Evolutionary conservation across 495 filamentous ascomycete genomes (phyloP).

Genomic region (Xylaria intraflava): DNA sequence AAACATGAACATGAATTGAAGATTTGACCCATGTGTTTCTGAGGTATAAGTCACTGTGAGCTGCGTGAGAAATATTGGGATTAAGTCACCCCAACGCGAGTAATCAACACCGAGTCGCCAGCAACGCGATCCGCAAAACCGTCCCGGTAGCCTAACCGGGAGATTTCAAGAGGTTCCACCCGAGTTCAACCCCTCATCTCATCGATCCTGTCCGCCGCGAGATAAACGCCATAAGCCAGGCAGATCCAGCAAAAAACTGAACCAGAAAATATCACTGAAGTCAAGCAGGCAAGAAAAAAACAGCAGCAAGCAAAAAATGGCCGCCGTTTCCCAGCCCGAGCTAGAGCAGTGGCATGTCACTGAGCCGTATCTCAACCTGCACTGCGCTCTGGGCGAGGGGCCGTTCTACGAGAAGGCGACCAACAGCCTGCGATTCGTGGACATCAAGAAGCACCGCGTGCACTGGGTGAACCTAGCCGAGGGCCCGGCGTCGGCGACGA

Average conservation of each 20-base stretch:
- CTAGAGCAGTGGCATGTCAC: conserved; percentile 40
- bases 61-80: not conserved
- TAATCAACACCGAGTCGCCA: not conserved
- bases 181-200: not conserved
- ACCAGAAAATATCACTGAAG: not conserved
- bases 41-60: not conserved
- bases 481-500: conserved; percentile 49
- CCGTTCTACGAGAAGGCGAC: conserved; percentile 67
- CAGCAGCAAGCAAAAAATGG: not conserved
- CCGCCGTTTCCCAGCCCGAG: conserved; percentile 1
- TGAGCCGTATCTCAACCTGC: conserved; percentile 68
- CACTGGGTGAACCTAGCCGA: conserved; percentile 64
- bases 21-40: not conserved
- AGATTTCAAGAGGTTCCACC: conserved; percentile 9
- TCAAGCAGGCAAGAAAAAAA: not conserved
- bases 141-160: not conserved
- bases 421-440: conserved; percentile 77
- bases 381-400: conserved; percentile 73
- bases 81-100: not conserved
- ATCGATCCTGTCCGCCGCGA: no score
- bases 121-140: not conserved
- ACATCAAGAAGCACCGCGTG: conserved; percentile 74
- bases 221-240: no score
- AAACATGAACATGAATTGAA: not conserved
- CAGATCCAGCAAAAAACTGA: no score